These are phyloP conservation scores for Scutellaria barbata DNA, from an alignment of 257 asterid genomes.

Conservation along the genomic window DNA sequence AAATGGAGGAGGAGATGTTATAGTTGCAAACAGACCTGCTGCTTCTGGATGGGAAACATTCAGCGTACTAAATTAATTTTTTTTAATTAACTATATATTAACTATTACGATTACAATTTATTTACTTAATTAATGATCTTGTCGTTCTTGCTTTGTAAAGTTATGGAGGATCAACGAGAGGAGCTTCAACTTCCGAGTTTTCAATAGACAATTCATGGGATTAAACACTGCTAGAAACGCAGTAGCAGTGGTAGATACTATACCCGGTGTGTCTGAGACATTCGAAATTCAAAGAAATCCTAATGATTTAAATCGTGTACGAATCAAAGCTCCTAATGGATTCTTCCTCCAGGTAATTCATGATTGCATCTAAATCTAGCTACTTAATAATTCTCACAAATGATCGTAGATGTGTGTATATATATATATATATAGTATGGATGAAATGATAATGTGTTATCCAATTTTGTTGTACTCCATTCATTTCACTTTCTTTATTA, in stretches of 20 bases:
- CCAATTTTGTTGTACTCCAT: no score
- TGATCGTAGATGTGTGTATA: no score
- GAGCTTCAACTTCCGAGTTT: constrained; percentile 64
- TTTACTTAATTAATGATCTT: neutral
- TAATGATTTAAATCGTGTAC: constrained; percentile 47
- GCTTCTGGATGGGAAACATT: constrained; percentile 92
- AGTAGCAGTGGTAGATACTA: constrained; percentile 40
- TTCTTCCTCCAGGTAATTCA: constrained; percentile 60
- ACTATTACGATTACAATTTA: no score
- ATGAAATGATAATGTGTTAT: no score
- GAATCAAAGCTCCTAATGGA: constrained; percentile 66
- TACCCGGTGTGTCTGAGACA: constrained; percentile 45
- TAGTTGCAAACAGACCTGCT: constrained; percentile 64
- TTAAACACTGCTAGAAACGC: constrained; percentile 39
- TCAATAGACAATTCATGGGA: constrained; percentile 68
- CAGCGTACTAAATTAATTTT: constrained; percentile 34
- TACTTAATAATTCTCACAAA: no score
- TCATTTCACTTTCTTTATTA: no score
- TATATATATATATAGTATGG: no score
- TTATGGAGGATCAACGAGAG: constrained; percentile 74
- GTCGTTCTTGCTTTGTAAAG: constrained; percentile 28
- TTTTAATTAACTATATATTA: neutral
- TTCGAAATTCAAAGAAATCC: constrained; percentile 57
- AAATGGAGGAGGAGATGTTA: constrained; percentile 67
- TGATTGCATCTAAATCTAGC: neutral